A percentile compares a stretch with the other conserved stretches of the same genome.
Conservation (phyloP, 805 yeast species). For the Limtongia smithiae region DNA sequence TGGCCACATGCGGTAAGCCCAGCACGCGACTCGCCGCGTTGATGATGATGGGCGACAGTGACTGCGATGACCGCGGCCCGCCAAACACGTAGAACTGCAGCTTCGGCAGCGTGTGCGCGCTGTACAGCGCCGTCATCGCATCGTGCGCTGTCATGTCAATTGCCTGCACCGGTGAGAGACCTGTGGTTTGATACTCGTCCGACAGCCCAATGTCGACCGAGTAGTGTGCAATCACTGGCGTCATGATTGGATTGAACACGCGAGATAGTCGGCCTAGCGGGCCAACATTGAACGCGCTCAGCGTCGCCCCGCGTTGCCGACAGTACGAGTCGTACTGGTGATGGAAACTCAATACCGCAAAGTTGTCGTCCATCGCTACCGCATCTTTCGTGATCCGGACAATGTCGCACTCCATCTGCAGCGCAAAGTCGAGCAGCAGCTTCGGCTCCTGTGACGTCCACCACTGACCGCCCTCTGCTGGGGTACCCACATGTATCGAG, state of each 20-base stretch:
- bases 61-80: slow-evolving; percentile 47
- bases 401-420: slow-evolving; percentile 55
- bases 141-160: slow-evolving; percentile 12
- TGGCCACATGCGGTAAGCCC: slow-evolving; percentile 73
- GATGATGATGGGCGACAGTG: slow-evolving; percentile 85
- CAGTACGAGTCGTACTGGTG: slow-evolving; percentile 43
- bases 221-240: slow-evolving; percentile 66
- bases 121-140: slow-evolving; percentile 11
- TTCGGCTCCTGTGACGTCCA: slow-evolving; percentile 79
- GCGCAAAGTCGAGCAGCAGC: slow-evolving; percentile 63
- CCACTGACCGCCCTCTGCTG: slow-evolving; percentile 44
- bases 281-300: slow-evolving; percentile 82
- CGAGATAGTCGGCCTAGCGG: slow-evolving; percentile 71
- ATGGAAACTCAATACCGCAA: slow-evolving; percentile 62
- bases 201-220: not conserved
- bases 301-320: slow-evolving; percentile 46
- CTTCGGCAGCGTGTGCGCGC: slow-evolving; percentile 5
- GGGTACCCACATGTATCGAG: slow-evolving; percentile 2
- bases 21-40: slow-evolving; percentile 67
- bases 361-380: slow-evolving; percentile 58
- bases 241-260: slow-evolving; percentile 65
- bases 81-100: slow-evolving; percentile 32
- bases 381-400: slow-evolving; percentile 84
- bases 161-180: not conserved
- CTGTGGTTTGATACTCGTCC: not conserved